Percentiles rank a stretch among this genome's conserved stretches.
These are phyloP conservation scores for Populus simonii DNA, from an alignment of 345 rosid genomes.

Conservation along the genomic window DNA sequence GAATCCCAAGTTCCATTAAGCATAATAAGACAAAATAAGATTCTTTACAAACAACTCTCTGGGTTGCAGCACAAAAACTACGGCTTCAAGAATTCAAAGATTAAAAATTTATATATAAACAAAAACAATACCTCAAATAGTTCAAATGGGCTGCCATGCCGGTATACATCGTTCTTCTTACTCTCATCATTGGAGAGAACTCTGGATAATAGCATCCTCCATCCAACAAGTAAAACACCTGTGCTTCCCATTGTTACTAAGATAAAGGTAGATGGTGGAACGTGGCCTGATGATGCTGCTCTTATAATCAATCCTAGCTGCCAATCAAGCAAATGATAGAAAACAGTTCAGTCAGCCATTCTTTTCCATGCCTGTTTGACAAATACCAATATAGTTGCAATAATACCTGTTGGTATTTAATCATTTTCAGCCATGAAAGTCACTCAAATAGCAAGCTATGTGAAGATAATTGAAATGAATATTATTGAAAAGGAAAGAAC, in stretches of 20 bases:
- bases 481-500: neutral
- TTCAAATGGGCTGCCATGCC: constrained; percentile 79
- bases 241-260: constrained; percentile 75
- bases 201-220: constrained; percentile 56
- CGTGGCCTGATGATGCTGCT: constrained; percentile 52
- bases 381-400: neutral
- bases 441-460: constrained; percentile 2
- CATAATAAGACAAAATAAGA: neutral
- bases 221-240: constrained; percentile 66
- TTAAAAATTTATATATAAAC: neutral
- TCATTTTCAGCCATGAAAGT: neutral
- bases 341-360: constrained; percentile 9
- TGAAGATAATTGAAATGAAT: neutral
- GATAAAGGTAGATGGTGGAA: constrained; percentile 47
- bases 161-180: constrained; percentile 68
- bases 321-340: constrained; percentile 14
- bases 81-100: neutral
- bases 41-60: neutral
- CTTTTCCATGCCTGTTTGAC: neutral
- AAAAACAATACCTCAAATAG: constrained; percentile 68
- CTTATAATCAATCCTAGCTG: constrained; percentile 65
- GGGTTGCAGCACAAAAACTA: neutral
- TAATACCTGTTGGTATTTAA: neutral
- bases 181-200: constrained; percentile 47
- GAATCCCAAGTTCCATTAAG: neutral